Conservation (phyloP, 257 asterid species). For the Plantago ovata region DNA sequence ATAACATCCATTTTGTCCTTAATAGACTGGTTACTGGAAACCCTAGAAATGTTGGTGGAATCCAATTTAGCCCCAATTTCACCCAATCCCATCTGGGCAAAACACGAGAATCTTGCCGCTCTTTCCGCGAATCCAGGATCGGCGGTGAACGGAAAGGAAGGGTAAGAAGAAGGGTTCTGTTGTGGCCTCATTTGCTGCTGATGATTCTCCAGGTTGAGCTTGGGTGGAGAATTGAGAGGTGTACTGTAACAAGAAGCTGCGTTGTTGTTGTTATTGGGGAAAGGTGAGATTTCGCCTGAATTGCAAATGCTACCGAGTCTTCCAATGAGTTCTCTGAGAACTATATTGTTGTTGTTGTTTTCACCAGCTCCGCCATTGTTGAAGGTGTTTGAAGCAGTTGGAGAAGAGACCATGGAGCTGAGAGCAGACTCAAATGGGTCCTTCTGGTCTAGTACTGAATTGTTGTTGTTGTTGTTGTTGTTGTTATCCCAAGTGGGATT, state of each 20-base stretch:
- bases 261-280: constrained; percentile 30
- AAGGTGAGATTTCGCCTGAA: constrained; percentile 59
- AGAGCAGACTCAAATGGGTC: constrained; percentile 80
- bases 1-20: constrained; percentile 40
- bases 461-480: no score
- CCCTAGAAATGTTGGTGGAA: constrained; percentile 42
- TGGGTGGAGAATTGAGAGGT: constrained; percentile 78
- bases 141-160: constrained; percentile 40
- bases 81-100: constrained; percentile 36
- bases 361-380: constrained; percentile 38
- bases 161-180: constrained; percentile 20
- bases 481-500: constrained; percentile 45
- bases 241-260: constrained; percentile 59
- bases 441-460: constrained; percentile 47
- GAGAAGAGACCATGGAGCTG: constrained; percentile 94
- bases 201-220: constrained; percentile 42
- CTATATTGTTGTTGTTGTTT: constrained; percentile 46
- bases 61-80: constrained; percentile 26
- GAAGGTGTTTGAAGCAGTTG: constrained; percentile 38
- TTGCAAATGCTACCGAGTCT: constrained; percentile 64
- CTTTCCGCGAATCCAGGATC: constrained; percentile 71
- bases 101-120: constrained; percentile 70
- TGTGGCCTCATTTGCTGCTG: constrained; percentile 18
- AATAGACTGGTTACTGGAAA: constrained; percentile 30
- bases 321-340: constrained; percentile 68